Evolutionary conservation across 2,329 filamentous ascomycete species (phyloP), one percentile per base, ranked within the genome.

Genomic region (Neonectria faginata): DNA sequence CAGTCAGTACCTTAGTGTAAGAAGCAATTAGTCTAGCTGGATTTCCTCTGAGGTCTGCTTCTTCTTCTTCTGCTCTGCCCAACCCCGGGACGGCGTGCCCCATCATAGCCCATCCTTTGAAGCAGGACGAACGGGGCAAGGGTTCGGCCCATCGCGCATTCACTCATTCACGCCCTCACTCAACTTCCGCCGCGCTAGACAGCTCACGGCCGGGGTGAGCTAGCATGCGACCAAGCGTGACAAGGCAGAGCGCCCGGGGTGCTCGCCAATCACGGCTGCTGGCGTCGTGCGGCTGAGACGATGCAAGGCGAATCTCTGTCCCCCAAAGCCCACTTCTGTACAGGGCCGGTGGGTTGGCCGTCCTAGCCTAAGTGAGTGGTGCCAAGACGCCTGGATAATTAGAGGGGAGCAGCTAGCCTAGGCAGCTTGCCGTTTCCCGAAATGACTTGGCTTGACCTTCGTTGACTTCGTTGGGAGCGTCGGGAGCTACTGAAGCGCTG

Each of bases 281-380:
- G 41, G 31, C 22, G 57, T 51, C 58, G 68, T 73, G 71, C 71
- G 71, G 71, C 71, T 73, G 71, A 73, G 64, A 54, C 16, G 63
- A 56, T 54, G 70, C 64, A 63, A 60, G 62, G 51, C 53, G 55
- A 48, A 66, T 63, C 60, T 54, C 11, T 50, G 41, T 47, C 27
- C 53, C 53, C 50, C 58, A 33, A 7, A 41, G 33, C 25, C 55
- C 54, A 44, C 56, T 42, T 41, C 50, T 31, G 51, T 22, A 39
- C 50, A 47, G 18, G 25, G 36, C 14, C 36, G 7, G 11, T 36
- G 36, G 36, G 36, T n/a, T 39, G 14, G 5, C 14, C 14, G 36
- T 16, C 6, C 36, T 39, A 39, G 14, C 36, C 36, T 12, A 7
- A 39, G 14, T 14, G 36, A 48, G 48, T 5, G 14, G 12, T 27